Evolutionary conservation across 1,139 yeast species (phyloP).

Genomic region (Suhomyces panamericanus): DNA sequence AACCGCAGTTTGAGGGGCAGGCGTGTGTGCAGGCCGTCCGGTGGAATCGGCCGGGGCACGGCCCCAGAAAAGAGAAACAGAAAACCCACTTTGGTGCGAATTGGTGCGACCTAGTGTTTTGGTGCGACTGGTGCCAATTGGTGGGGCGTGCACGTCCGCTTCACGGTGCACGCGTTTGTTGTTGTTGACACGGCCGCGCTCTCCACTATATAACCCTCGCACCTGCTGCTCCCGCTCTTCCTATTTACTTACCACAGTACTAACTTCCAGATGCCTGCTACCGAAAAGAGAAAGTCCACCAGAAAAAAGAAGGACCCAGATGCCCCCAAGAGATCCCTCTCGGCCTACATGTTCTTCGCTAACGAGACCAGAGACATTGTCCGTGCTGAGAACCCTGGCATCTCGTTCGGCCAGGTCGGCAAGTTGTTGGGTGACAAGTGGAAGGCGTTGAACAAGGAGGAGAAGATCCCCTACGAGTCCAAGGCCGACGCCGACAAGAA

Average conservation of each 20-base stretch:
- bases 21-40: slow-evolving; percentile 8
- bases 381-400: slow-evolving; percentile 92
- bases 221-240: neutral
- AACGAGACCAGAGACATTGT: slow-evolving; percentile 95
- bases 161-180: slow-evolving; percentile 11
- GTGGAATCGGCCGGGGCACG: no score
- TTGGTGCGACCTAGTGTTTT: no score
- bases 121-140: no score
- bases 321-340: slow-evolving; percentile 97
- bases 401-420: slow-evolving; percentile 90
- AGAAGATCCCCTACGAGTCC: slow-evolving; percentile 84
- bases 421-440: slow-evolving; percentile 92
- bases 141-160: no score
- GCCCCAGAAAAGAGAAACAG: no score
- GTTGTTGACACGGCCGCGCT: slow-evolving; percentile 3
- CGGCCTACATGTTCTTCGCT: slow-evolving; percentile 99
- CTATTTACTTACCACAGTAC: slow-evolving; percentile 12
- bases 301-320: slow-evolving; percentile 83
- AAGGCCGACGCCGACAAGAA: slow-evolving; percentile 96
- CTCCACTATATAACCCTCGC: slow-evolving; percentile 4
- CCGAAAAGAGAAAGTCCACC: slow-evolving; percentile 48
- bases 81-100: no score
- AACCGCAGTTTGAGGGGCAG: slow-evolving; percentile 6
- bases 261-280: slow-evolving; percentile 22
- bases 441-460: slow-evolving; percentile 83